These are phyloP conservation scores for Fusarium sp. DNA, from an alignment of 2,329 filamentous ascomycete species.

Conservation along the genomic window DNA sequence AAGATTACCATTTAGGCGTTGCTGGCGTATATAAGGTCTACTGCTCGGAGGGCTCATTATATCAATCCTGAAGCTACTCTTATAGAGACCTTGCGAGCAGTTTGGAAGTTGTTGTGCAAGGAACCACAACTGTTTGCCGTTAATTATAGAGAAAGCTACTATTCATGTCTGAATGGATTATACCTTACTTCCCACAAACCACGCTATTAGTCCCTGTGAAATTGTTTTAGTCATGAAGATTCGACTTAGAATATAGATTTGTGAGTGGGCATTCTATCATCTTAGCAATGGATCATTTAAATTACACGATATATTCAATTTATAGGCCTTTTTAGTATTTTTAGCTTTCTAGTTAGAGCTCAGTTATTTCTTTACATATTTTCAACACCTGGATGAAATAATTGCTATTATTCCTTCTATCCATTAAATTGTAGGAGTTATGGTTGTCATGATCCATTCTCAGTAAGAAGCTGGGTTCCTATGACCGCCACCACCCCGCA, in stretches of 20 bases:
- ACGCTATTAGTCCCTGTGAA: too few relatives aligned
- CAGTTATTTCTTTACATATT: neutral
- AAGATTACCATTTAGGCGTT: slow-evolving; percentile 1
- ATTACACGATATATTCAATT: too few relatives aligned
- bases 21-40: slow-evolving; percentile 11
- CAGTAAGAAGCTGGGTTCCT: slow-evolving; percentile 20
- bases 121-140: neutral
- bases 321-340: neutral
- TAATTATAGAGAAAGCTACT: neutral
- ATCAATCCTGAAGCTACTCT: neutral
- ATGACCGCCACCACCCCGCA: slow-evolving; percentile 47
- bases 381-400: neutral
- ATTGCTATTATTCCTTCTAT: neutral
- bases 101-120: neutral
- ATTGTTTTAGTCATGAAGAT: neutral
- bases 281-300: too few relatives aligned
- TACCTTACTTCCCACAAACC: neutral
- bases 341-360: neutral
- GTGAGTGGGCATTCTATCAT: too few relatives aligned
- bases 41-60: neutral
- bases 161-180: neutral
- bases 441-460: slow-evolving; percentile 9
- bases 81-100: neutral
- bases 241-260: neutral
- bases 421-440: neutral